phyloP scores from a whole-genome alignment of 2,329 filamentous ascomycete genomes.

The Cadophora sp. region DNA sequence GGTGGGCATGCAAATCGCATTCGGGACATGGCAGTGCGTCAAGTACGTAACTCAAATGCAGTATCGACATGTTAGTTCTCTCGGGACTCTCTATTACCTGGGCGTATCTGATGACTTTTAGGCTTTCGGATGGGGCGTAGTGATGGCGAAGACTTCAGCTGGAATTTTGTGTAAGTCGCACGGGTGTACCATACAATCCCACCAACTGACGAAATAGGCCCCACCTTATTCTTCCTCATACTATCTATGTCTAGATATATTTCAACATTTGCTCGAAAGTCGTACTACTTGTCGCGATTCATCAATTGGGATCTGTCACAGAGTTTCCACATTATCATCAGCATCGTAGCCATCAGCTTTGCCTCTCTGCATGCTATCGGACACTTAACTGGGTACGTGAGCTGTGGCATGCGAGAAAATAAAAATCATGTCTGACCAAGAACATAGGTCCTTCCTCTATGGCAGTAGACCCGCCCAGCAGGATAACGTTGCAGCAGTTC shows the following conservation, averaged over 20 bases:
- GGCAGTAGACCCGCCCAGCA: constrained; percentile 54
- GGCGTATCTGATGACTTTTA: constrained; percentile 1
- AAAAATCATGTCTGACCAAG: background rate
- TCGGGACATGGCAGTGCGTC: constrained; percentile 61
- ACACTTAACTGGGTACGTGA: constrained; percentile 53
- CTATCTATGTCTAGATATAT: constrained; percentile 64
- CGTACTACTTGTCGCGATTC: constrained; percentile 58
- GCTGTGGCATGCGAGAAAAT: too few relatives aligned
- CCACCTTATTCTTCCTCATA: constrained; percentile 64
- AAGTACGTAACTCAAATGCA: constrained; percentile 50
- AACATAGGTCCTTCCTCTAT: constrained; percentile 51
- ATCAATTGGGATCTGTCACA: constrained; percentile 64
- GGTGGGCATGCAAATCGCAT: constrained; percentile 53
- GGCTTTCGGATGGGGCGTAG: constrained; percentile 61
- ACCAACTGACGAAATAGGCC: constrained; percentile 35
- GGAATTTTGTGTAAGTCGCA: constrained; percentile 56
- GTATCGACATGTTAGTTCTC: constrained; percentile 50
- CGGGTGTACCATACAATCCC: too few relatives aligned
- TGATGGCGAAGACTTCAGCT: constrained; percentile 60
- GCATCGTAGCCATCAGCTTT: constrained; percentile 55
- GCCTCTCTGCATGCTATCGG: constrained; percentile 60
- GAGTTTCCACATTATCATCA: constrained; percentile 62
- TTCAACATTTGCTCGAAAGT: constrained; percentile 58
- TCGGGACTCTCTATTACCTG: too few relatives aligned
- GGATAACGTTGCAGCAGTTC: constrained; percentile 50